These are phyloP conservation scores for Suillus fuscotomentosus DNA, from an alignment of 768 basidiomycete species.

Conservation along the genomic window DNA sequence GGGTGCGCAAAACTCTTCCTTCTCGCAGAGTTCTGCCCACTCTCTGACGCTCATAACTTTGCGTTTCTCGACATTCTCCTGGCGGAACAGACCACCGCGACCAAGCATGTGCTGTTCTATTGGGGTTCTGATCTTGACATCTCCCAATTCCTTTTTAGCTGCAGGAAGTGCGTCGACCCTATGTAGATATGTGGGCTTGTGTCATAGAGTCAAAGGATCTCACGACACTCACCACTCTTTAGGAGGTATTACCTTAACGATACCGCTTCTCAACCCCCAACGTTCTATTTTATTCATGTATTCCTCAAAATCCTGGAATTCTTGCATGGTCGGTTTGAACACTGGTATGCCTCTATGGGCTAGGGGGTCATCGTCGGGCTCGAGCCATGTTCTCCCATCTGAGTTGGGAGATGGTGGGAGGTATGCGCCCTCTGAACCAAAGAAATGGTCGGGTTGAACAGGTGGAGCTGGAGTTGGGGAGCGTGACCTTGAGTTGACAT, in stretches of 20 bases:
- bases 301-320: slow-evolving; percentile 88
- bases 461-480: slow-evolving; percentile 54
- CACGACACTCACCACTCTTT: slow-evolving; percentile 75
- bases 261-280: slow-evolving; percentile 90
- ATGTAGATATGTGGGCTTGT: slow-evolving; percentile 14
- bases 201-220: slow-evolving; percentile 9
- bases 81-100: slow-evolving; percentile 80
- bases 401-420: slow-evolving; percentile 62
- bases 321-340: slow-evolving; percentile 91
- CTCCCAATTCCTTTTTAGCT: slow-evolving; percentile 64
- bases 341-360: slow-evolving; percentile 93
- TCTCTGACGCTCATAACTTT: slow-evolving; percentile 82
- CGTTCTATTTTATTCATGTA: slow-evolving; percentile 85
- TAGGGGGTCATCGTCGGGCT: slow-evolving; percentile 77
- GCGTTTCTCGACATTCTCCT: slow-evolving; percentile 89
- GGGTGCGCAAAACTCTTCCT: slow-evolving; percentile 72
- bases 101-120: slow-evolving; percentile 95
- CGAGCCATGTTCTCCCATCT: slow-evolving; percentile 62
- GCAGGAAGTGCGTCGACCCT: slow-evolving; percentile 76
- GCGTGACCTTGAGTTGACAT: slow-evolving; percentile 29
- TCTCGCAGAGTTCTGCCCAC: slow-evolving; percentile 77
- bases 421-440: slow-evolving; percentile 48
- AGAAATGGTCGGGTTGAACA: slow-evolving; percentile 84
- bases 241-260: slow-evolving; percentile 95
- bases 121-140: slow-evolving; percentile 81